Conservation (phyloP, 441 rosid species). For the Omphalea diandra region DNA sequence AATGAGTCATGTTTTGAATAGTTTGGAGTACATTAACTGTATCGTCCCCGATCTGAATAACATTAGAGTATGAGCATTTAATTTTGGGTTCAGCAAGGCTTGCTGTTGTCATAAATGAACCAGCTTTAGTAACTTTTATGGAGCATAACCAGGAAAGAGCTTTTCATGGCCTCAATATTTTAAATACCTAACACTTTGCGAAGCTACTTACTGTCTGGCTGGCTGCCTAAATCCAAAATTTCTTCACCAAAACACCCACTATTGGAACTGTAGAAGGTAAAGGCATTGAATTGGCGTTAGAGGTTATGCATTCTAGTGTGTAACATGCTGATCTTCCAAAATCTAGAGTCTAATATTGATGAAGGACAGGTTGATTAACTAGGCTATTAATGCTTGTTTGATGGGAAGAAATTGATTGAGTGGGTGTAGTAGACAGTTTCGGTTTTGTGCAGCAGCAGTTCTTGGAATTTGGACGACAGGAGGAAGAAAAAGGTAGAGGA, state of each 20-base stretch:
- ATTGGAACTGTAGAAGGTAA: not conserved
- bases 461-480: too few relatives aligned
- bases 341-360: too few relatives aligned
- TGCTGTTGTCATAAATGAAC: not conserved
- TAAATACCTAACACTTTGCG: not conserved
- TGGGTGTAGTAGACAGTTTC: too few relatives aligned
- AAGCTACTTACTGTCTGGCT: not conserved
- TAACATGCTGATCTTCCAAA: too few relatives aligned
- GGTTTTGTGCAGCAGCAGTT: too few relatives aligned
- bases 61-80: not conserved
- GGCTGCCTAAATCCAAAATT: too few relatives aligned
- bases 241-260: too few relatives aligned
- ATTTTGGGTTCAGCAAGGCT: not conserved
- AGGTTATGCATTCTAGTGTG: too few relatives aligned
- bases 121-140: not conserved
- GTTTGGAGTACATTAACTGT: not conserved
- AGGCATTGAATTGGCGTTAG: slow-evolving; percentile 8
- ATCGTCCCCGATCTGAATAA: not conserved
- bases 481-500: too few relatives aligned
- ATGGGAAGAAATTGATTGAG: too few relatives aligned
- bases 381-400: too few relatives aligned
- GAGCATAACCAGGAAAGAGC: not conserved
- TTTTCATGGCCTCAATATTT: not conserved
- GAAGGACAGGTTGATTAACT: too few relatives aligned
- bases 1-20: not conserved